Percentiles rank a stretch among this genome's conserved stretches.
These are phyloP conservation scores for Fistulinella staudtii DNA, from an alignment of 1,284 basidiomycete species.

Conservation along the genomic window DNA sequence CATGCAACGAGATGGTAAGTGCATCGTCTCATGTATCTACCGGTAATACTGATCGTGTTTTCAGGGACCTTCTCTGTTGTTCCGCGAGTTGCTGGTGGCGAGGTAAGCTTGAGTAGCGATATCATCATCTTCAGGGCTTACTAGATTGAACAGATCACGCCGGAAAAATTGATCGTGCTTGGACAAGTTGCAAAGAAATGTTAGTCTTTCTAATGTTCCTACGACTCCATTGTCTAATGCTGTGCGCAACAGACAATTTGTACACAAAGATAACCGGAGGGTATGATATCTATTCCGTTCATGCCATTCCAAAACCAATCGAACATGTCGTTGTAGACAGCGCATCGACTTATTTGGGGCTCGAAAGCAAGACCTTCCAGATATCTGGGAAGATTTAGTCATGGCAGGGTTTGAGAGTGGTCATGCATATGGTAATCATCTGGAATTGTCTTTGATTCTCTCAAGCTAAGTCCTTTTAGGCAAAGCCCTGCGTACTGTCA, in stretches of 20 bases:
- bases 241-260: slow-evolving; percentile 40
- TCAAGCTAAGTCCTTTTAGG: slow-evolving; percentile 26
- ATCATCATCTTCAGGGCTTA: background rate
- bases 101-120: slow-evolving; percentile 30
- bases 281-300: slow-evolving; percentile 10
- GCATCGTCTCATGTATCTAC: background rate
- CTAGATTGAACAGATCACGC: slow-evolving; percentile 44
- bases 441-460: slow-evolving; percentile 12
- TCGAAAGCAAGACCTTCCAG: slow-evolving; percentile 69
- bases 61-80: slow-evolving; percentile 68
- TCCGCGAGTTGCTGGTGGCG: slow-evolving; percentile 66
- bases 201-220: slow-evolving; percentile 15
- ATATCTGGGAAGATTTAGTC: slow-evolving; percentile 69
- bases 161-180: slow-evolving; percentile 66
- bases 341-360: slow-evolving; percentile 76
- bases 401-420: slow-evolving; percentile 72
- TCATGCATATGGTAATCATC: slow-evolving; percentile 66
- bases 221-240: background rate
- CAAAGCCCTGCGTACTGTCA: slow-evolving; percentile 53
- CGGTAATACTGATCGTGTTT: background rate
- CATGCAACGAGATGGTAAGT: slow-evolving; percentile 65
- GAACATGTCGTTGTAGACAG: slow-evolving; percentile 40
- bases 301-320: background rate
- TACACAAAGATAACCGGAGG: slow-evolving; percentile 68
- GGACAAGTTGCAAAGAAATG: slow-evolving; percentile 71